Evolutionary conservation across 2,329 filamentous ascomycete genomes (phyloP).

Genomic region (Cryphonectria radicalis): DNA sequence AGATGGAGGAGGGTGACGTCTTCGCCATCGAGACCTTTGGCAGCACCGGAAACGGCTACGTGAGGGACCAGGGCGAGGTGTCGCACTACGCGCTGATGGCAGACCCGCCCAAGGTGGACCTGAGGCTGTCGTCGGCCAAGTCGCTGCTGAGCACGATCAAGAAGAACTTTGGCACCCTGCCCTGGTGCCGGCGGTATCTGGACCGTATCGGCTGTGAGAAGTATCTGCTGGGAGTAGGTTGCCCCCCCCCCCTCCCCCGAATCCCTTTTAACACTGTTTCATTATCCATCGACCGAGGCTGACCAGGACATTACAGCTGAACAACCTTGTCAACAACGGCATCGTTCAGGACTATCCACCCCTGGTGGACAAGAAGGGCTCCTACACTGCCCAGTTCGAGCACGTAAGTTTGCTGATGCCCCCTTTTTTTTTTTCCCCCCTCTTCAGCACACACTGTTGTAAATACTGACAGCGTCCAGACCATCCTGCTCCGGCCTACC

Average conservation of each 20-base stretch:
- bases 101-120: slow-evolving; percentile 75
- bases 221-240: slow-evolving; percentile 81
- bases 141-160: slow-evolving; percentile 86
- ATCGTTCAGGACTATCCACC: slow-evolving; percentile 92
- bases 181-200: slow-evolving; percentile 88
- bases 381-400: slow-evolving; percentile 92
- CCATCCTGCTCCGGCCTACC: slow-evolving; percentile 75
- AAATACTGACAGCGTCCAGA: slow-evolving; percentile 49
- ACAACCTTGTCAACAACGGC: slow-evolving; percentile 79
- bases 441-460: background rate
- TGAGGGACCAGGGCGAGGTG: slow-evolving; percentile 84
- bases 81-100: slow-evolving; percentile 83
- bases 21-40: slow-evolving; percentile 98
- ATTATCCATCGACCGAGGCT: slow-evolving; percentile 34
- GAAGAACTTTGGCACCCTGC: slow-evolving; percentile 94
- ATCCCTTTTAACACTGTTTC: too few relatives aligned
- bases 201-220: slow-evolving; percentile 94
- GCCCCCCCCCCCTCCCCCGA: background rate
- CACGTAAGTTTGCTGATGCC: slow-evolving; percentile 67
- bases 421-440: too few relatives aligned
- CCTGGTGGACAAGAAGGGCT: slow-evolving; percentile 88
- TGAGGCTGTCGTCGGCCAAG: slow-evolving; percentile 82
- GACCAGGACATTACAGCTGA: slow-evolving; percentile 59
- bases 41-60: slow-evolving; percentile 87
- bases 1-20: slow-evolving; percentile 97